phyloP scores from a whole-genome alignment of 202 grass and related monocot species.

The Carex arenaria region DNA sequence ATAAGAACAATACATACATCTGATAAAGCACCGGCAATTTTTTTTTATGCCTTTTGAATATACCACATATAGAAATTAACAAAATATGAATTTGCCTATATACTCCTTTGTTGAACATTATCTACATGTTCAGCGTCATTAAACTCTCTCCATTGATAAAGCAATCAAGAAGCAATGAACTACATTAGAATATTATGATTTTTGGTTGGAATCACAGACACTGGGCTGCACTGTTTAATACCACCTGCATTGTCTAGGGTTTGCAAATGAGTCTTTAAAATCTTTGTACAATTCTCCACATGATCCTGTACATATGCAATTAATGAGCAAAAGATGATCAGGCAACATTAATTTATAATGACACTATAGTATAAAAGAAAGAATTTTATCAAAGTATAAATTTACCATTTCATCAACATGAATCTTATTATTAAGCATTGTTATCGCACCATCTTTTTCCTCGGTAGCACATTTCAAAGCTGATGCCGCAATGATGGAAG shows the following conservation, averaged over 20 bases:
- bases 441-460: background rate
- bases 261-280: conserved; percentile 7
- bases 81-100: background rate
- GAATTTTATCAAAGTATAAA: background rate
- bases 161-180: background rate
- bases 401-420: conserved; percentile 15
- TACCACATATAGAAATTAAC: background rate
- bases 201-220: conserved; percentile 20
- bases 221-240: conserved; percentile 21
- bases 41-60: background rate
- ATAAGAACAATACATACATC: background rate
- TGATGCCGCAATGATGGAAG: conserved; percentile 40
- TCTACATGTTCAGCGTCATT: conserved; percentile 20
- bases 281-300: conserved; percentile 14
- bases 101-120: conserved; percentile 18
- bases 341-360: background rate
- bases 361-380: background rate
- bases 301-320: background rate
- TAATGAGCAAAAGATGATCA: background rate
- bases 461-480: conserved; percentile 36
- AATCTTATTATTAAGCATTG: conserved; percentile 15
- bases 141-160: background rate
- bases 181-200: background rate
- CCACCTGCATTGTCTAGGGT: background rate
- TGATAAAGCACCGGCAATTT: background rate